Conservation (phyloP, 2,329 filamentous ascomycete genomes). For the Fusarium sambucinum region DNA sequence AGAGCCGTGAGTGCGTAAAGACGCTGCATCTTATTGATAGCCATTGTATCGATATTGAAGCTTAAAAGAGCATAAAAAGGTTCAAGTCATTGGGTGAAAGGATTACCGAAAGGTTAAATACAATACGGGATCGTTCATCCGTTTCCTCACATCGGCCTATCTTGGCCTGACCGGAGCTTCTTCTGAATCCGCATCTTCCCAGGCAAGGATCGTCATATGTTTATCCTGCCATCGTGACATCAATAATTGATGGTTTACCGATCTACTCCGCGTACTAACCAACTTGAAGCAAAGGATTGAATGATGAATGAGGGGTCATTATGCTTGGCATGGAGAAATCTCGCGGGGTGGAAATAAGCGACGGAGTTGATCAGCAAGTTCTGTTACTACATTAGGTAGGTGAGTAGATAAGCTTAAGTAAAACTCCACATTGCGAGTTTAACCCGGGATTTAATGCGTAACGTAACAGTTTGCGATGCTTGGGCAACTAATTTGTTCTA, state of each 20-base stretch:
- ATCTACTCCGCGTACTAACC: conserved; percentile 4
- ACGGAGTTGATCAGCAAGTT: not conserved
- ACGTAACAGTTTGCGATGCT: not conserved
- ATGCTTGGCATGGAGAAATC: conserved; percentile 10
- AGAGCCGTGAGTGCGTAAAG: not conserved
- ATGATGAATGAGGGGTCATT: conserved; percentile 17
- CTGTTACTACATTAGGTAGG: conserved; percentile 11
- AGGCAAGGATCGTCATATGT: not conserved
- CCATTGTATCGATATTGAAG: not conserved
- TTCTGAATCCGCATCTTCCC: not conserved
- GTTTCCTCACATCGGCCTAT: not conserved
- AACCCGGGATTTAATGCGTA: not conserved
- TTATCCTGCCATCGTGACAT: not conserved
- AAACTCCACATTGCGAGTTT: not conserved
- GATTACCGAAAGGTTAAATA: not conserved
- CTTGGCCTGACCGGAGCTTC: not conserved
- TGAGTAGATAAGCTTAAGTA: conserved; percentile 27
- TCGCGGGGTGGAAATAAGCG: not conserved
- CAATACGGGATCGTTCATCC: accelerated
- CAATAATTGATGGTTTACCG: not conserved
- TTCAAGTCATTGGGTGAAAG: accelerated
- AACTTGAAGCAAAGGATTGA: accelerated
- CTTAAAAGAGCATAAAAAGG: accelerated
- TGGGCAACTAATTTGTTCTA: no score
- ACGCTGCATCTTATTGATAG: not conserved